Conservation (phyloP, 2,329 filamentous ascomycete species). For the Aspergillus proliferans region DNA sequence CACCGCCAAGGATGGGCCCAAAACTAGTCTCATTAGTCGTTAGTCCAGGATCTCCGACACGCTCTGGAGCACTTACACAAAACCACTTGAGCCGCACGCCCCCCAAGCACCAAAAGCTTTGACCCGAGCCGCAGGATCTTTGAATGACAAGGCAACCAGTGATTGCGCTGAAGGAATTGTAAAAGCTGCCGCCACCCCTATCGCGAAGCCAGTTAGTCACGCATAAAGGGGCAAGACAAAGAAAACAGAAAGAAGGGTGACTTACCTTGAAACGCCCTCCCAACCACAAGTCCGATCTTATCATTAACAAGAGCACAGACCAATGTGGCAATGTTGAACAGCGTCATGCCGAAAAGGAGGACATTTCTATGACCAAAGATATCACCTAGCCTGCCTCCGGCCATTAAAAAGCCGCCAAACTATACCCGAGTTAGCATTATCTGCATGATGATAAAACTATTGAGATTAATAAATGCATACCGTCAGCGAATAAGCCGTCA, state of each 20-base stretch:
- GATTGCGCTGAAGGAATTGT: not conserved
- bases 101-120: not conserved
- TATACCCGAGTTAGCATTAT: not conserved
- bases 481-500: not conserved
- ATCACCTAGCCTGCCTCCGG: not conserved
- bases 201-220: not conserved
- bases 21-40: not conserved
- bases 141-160: not conserved
- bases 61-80: not conserved
- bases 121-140: not conserved
- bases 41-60: not conserved
- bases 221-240: not conserved
- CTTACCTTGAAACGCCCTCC: not conserved
- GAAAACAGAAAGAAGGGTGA: not conserved
- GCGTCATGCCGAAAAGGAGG: not conserved
- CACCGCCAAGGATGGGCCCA: not conserved
- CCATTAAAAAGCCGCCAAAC: not conserved
- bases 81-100: not conserved
- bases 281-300: not conserved
- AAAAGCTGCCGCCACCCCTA: not conserved
- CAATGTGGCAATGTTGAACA: not conserved
- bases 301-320: not conserved
- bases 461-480: not conserved
- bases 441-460: not conserved
- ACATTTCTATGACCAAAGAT: not conserved